Evolutionary conservation across 139 green algal species (phyloP).

Genomic region (Astrephomene gubernaculifera): DNA sequence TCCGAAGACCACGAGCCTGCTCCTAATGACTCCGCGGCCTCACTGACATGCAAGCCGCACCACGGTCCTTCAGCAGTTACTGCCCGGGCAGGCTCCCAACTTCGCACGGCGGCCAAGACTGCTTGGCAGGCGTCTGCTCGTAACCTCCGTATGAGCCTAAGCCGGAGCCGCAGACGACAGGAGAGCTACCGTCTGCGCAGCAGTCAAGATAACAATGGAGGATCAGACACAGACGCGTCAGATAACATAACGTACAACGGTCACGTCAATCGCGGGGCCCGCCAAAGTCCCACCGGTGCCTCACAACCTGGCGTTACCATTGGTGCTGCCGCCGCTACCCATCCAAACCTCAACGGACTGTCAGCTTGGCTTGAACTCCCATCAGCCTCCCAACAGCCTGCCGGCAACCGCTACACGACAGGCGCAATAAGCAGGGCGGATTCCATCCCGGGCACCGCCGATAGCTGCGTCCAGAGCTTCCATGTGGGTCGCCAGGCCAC

Average conservation of each 20-base stretch:
- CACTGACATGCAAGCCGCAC: not conserved
- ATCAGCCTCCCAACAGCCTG: too few species aligned
- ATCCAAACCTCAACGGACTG: too few species aligned
- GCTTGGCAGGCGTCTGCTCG: constrained; percentile 26
- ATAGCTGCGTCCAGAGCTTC: constrained; percentile 23
- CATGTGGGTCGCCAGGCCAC: not conserved
- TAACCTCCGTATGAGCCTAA: constrained; percentile 7
- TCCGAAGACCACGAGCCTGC: not conserved
- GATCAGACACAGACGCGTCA: too few species aligned
- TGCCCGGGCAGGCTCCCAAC: not conserved
- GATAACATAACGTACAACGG: too few species aligned
- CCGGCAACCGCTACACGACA: too few species aligned
- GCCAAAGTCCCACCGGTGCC: too few species aligned
- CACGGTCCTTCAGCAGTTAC: not conserved
- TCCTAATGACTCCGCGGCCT: constrained; percentile 19
- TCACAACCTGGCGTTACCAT: too few species aligned
- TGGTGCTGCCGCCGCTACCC: too few species aligned
- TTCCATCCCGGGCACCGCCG: not conserved
- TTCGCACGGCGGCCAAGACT: constrained; percentile 11
- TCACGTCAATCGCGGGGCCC: too few species aligned
- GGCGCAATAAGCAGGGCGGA: too few species aligned
- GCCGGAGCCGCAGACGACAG: not conserved
- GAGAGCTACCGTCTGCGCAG: constrained; percentile 1
- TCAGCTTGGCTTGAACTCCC: too few species aligned
- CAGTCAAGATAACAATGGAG: too few species aligned